Percentiles rank a stretch among this genome's conserved stretches.
These are phyloP conservation scores for Miamiensis avidus DNA, from an alignment of 169 alveolate genomes.

Conservation along the genomic window DNA sequence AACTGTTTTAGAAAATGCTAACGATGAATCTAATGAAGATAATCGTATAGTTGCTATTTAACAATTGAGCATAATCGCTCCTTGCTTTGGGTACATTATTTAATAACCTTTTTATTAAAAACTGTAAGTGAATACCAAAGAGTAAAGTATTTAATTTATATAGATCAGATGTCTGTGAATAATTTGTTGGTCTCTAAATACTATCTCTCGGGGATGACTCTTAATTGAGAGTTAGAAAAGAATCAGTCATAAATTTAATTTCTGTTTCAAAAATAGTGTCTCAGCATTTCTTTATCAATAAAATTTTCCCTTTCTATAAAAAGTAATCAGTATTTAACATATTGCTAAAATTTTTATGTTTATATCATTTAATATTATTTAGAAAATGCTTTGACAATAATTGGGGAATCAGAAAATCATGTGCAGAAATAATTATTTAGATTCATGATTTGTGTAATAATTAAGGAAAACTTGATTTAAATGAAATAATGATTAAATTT, in stretches of 20 bases:
- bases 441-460: constrained; percentile 15
- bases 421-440: constrained; percentile 43
- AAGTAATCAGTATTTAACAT: not conserved
- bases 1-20: constrained; percentile 25
- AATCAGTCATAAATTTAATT: constrained; percentile 19
- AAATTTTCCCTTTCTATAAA: constrained; percentile 22
- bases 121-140: too few relatives aligned
- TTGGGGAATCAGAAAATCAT: constrained; percentile 46
- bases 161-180: constrained; percentile 13
- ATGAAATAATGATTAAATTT: constrained; percentile 22
- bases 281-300: constrained; percentile 1
- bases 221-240: constrained; percentile 26
- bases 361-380: not conserved
- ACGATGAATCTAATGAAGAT: constrained; percentile 43
- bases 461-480: constrained; percentile 17
- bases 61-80: not conserved
- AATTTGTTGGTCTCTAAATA: constrained; percentile 27
- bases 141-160: too few relatives aligned
- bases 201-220: constrained; percentile 26
- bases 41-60: constrained; percentile 44
- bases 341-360: not conserved
- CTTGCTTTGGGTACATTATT: not conserved
- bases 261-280: constrained; percentile 12
- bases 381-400: constrained; percentile 41
- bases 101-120: not conserved